phyloP scores from a whole-genome alignment of 1,284 basidiomycete species.

The Ceratobasidium theobromae region DNA sequence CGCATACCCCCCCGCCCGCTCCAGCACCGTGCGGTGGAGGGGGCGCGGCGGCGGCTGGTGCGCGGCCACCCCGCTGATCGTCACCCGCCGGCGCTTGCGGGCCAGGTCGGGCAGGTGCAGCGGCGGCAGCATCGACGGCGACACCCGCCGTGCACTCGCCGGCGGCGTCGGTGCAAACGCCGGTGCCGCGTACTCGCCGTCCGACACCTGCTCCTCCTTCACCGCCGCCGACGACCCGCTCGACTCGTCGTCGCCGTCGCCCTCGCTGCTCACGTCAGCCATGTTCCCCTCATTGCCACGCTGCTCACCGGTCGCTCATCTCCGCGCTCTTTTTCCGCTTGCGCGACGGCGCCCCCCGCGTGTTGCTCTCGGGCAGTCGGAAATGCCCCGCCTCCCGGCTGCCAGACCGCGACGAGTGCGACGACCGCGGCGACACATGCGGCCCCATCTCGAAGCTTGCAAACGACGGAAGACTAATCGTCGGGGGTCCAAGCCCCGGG shows the following conservation, averaged over 20 bases:
- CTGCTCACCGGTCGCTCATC: conserved; percentile 18
- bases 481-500: neutral
- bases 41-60: neutral
- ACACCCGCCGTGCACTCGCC: conserved; percentile 10
- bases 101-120: neutral
- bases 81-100: conserved; percentile 27
- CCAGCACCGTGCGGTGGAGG: conserved; percentile 19
- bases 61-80: conserved; percentile 14
- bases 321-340: neutral
- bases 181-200: conserved; percentile 10
- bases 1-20: conserved; percentile 1
- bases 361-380: conserved; percentile 23
- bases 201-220: conserved; percentile 23
- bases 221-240: conserved; percentile 15
- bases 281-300: neutral
- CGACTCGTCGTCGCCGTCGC: conserved; percentile 26
- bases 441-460: neutral
- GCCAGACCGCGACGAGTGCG: conserved; percentile 8
- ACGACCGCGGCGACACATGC: neutral
- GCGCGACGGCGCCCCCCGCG: neutral
- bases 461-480: conserved; percentile 13
- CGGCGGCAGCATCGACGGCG: conserved; percentile 12
- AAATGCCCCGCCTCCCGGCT: neutral
- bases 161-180: conserved; percentile 11
- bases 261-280: conserved; percentile 3